Evolutionary conservation across 2,329 filamentous ascomycete species (phyloP), one percentile per base, ranked within the genome.

Genomic region (Fusarium sulawesiense): DNA sequence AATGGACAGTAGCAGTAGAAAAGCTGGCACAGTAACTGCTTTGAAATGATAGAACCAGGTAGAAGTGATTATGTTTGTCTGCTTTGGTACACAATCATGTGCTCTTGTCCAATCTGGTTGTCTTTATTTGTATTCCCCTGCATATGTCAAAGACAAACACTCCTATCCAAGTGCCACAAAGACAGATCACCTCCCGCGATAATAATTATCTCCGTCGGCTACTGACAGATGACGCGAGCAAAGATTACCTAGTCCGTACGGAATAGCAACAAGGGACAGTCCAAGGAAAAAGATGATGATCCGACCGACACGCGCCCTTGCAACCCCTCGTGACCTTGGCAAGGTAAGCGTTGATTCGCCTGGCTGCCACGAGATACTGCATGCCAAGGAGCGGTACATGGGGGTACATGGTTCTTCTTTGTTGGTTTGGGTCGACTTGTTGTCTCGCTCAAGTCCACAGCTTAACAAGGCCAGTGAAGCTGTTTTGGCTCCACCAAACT

Each of bases 401-500:
- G n/a, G 32, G 46, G 41, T 71, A 71, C 67, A 42, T 60, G 51
- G 7, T 9, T 37, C 18, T 32, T 25, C 60, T 56, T 53, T 27
- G 50, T 34, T 41, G 23, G 18, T 9, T 20, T 25, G 46, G 42
- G 27, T 51, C 16, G 44, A 59, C 8, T 5, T 40, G 34, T 46
- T 49, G 67, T 69, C 48, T 49, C 61, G 34, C 20, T 32, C 30
- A 71, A 56, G 67, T 70, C 63, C 11, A 25, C 32, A 23, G 46
- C 37, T 46, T 14, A 14, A 27, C 56, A 53, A 14, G 48, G 29
- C 25, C 48, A 56, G 55, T 37, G 44, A 54, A 50, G 54, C 42
- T 60, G 63, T 69, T 57, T 45, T n/a, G 48, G 64, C 56, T 50
- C 63, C 70, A 75, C 67, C 64, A 68, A 78, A 77, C 76, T 64